phyloP scores from a whole-genome alignment of 2,329 filamentous ascomycete species.

The Boeremia exigua region DNA sequence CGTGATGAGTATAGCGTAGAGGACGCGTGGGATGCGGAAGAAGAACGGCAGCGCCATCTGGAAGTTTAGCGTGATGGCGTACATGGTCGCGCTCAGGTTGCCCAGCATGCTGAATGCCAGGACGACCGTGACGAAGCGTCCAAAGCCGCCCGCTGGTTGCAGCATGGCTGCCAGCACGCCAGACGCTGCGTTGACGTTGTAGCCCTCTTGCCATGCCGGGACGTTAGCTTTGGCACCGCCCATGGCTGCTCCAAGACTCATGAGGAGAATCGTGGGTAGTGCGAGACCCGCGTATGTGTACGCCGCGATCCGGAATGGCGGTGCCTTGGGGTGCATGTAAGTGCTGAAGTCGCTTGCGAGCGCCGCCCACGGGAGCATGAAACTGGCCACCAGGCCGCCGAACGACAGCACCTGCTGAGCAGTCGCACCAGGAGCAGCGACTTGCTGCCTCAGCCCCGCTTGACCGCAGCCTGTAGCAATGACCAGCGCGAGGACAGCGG shows the following conservation, averaged over 20 bases:
- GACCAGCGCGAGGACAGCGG: slow-evolving; percentile 60
- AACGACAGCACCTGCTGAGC: slow-evolving; percentile 61
- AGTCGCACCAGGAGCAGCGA: slow-evolving; percentile 50
- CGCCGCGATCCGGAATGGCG: slow-evolving; percentile 57
- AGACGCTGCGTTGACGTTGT: slow-evolving; percentile 61
- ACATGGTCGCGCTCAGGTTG: slow-evolving; percentile 66
- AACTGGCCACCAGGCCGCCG: slow-evolving; percentile 67
- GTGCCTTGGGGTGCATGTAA: slow-evolving; percentile 64
- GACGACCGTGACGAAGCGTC: slow-evolving; percentile 66
- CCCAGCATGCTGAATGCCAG: slow-evolving; percentile 61
- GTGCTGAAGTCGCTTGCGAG: slow-evolving; percentile 67
- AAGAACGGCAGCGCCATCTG: slow-evolving; percentile 66
- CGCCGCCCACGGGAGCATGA: slow-evolving; percentile 67
- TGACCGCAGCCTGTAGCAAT: slow-evolving; percentile 64
- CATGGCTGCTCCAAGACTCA: slow-evolving; percentile 70
- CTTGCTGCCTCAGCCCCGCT: slow-evolving; percentile 57
- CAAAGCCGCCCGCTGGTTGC: slow-evolving; percentile 63
- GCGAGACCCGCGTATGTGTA: slow-evolving; percentile 65
- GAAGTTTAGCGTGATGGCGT: slow-evolving; percentile 69
- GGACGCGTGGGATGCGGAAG: slow-evolving; percentile 61
- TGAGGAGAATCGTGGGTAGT: slow-evolving; percentile 63
- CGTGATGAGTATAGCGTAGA: slow-evolving; percentile 64
- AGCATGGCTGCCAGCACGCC: slow-evolving; percentile 68
- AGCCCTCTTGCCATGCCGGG: slow-evolving; percentile 61
- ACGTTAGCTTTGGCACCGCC: slow-evolving; percentile 64